A percentile compares a stretch with the other conserved stretches of the same genome.
Conservation (phyloP, 163 green algal species). For the Trebouxia gelatinosa region DNA sequence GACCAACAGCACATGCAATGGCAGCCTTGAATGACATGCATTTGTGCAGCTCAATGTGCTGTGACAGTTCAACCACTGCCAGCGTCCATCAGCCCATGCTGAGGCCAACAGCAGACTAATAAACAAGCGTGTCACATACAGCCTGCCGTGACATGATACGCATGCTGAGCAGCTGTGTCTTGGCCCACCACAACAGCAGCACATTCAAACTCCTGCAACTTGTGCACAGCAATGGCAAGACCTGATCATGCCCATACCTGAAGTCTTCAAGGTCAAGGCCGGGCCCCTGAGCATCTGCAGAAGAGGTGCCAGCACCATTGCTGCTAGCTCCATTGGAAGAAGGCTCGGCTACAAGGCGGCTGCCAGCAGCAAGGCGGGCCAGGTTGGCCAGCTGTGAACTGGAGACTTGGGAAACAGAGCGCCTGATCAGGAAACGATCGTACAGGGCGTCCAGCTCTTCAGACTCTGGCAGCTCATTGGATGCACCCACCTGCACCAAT, state of each 20-base stretch:
- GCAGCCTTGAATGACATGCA: too few species aligned
- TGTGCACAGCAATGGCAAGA: too few species aligned
- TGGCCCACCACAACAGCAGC: too few species aligned
- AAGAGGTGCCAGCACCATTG: conserved; percentile 3
- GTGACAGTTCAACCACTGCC: too few species aligned
- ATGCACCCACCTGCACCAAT: conserved; percentile 78
- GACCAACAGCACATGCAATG: too few species aligned
- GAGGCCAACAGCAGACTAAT: too few species aligned
- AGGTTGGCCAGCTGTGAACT: conserved; percentile 46
- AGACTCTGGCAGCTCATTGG: conserved; percentile 94
- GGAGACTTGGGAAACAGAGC: conserved; percentile 76
- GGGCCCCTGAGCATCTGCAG: background rate
- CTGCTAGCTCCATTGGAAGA: conserved; percentile 15
- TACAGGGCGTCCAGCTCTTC: conserved; percentile 97
- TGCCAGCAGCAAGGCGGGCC: conserved; percentile 42
- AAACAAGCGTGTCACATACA: too few species aligned
- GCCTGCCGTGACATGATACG: too few species aligned
- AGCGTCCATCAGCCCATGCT: too few species aligned
- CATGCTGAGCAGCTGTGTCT: too few species aligned
- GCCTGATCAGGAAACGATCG: conserved; percentile 91
- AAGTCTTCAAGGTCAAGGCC: conserved; percentile 37
- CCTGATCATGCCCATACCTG: conserved; percentile 28
- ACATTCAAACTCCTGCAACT: too few species aligned
- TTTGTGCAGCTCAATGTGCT: too few species aligned
- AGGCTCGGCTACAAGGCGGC: background rate